phyloP scores from a whole-genome alignment of 148 eudicot species.

The Heliosperma pusillum region DNA sequence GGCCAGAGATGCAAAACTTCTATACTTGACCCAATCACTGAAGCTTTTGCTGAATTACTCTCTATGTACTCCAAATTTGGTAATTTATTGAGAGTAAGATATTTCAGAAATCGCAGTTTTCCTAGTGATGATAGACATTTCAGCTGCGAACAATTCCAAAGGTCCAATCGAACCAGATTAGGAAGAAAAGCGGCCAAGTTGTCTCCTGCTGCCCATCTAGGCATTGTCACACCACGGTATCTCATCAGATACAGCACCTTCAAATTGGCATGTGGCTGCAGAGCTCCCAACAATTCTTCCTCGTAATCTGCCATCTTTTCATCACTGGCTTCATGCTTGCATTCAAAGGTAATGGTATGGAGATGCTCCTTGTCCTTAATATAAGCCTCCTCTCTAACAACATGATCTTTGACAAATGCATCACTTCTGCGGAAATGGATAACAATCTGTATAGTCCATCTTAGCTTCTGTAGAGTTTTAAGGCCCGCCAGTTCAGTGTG shows the following conservation, averaged over 20 bases:
- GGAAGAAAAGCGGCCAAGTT: not conserved
- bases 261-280: slow-evolving; percentile 11
- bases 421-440: not conserved
- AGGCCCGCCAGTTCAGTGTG: not conserved
- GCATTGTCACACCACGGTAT: slow-evolving; percentile 5
- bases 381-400: not conserved
- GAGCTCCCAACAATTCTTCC: slow-evolving; percentile 18
- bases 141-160: not conserved
- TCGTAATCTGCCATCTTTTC: not conserved
- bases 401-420: not conserved
- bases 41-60: not conserved
- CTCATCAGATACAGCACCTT: not conserved
- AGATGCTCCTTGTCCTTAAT: not conserved
- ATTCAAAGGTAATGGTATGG: not conserved
- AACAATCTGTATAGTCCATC: not conserved
- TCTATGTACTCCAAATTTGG: not conserved
- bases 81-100: not conserved
- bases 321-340: not conserved
- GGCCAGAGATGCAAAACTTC: not conserved
- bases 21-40: not conserved
- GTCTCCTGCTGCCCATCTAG: not conserved
- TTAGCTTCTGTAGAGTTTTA: not conserved
- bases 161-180: not conserved
- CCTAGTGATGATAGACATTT: not conserved
- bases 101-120: slow-evolving; percentile 7